Evolutionary conservation across 2,329 filamentous ascomycete species (phyloP).

Genomic region (Incumbomyces lentus): DNA sequence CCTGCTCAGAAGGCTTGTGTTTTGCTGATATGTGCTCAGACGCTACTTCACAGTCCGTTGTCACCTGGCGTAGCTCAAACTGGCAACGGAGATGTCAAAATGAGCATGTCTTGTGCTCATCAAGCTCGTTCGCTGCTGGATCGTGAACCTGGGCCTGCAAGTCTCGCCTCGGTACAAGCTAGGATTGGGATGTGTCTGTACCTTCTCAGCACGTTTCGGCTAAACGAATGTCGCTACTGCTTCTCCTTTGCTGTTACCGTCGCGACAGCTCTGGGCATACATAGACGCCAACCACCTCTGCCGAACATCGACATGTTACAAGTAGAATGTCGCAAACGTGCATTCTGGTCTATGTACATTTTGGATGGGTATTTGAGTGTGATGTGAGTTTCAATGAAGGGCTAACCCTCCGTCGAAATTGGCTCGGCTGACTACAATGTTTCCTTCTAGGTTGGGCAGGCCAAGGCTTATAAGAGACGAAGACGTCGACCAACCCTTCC

Average conservation of each 20-base stretch:
- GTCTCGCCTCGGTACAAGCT: constrained; percentile 43
- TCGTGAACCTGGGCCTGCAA: constrained; percentile 38
- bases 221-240: constrained; percentile 46
- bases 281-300: constrained; percentile 24
- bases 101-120: constrained; percentile 12
- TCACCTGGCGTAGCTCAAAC: constrained; percentile 5
- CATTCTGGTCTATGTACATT: constrained; percentile 55
- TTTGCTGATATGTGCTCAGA: constrained; percentile 24
- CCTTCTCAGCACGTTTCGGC: constrained; percentile 43
- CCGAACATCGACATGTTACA: constrained; percentile 26
- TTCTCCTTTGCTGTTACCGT: constrained; percentile 37
- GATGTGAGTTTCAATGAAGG: constrained; percentile 25
- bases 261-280: constrained; percentile 36
- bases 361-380: constrained; percentile 54
- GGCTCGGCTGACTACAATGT: too few species aligned
- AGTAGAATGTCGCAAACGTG: constrained; percentile 45
- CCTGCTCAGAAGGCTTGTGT: constrained; percentile 26
- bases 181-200: constrained; percentile 45
- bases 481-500: constrained; percentile 53
- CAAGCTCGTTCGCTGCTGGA: constrained; percentile 16
- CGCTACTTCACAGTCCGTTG: constrained; percentile 14
- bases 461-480: constrained; percentile 53
- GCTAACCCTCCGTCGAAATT: too few species aligned
- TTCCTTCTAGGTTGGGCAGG: constrained; percentile 39
- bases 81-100: constrained; percentile 10